phyloP scores from a whole-genome alignment of 495 filamentous ascomycete genomes.

The Penicilliopsis zonata region DNA sequence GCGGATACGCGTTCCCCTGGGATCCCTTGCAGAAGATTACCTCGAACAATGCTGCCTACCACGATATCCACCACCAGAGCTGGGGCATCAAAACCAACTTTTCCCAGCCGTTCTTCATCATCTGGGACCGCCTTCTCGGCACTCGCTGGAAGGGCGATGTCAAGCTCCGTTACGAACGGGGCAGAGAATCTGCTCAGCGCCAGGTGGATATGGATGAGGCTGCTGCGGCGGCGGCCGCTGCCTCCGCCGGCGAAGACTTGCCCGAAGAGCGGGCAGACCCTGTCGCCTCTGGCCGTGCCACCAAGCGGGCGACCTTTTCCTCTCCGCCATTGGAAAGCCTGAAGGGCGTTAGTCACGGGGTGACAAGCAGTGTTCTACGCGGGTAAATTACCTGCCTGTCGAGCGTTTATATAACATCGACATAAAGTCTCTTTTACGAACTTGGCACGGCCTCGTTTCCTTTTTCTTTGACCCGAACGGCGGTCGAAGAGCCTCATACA shows the following conservation, averaged over 20 bases:
- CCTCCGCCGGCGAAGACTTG: slow-evolving; percentile 12
- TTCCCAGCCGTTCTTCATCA: slow-evolving; percentile 40
- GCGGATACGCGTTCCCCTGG: slow-evolving; percentile 89
- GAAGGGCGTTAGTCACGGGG: slow-evolving; percentile 27
- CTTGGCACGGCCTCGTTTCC: no score
- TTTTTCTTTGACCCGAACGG: no score
- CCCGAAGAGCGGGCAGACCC: slow-evolving; percentile 15
- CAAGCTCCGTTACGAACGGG: slow-evolving; percentile 32
- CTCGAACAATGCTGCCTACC: slow-evolving; percentile 87
- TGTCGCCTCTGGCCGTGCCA: no score
- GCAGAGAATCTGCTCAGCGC: slow-evolving; percentile 28
- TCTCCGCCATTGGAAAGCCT: slow-evolving; percentile 22
- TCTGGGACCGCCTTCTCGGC: slow-evolving; percentile 37
- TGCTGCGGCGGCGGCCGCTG: slow-evolving; percentile 5
- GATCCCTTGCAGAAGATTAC: slow-evolving; percentile 86
- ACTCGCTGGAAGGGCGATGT: slow-evolving; percentile 37
- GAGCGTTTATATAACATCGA: no score
- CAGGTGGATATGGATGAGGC: slow-evolving; percentile 20
- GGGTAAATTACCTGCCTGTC: no score
- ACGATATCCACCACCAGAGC: slow-evolving; percentile 97
- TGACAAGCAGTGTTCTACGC: slow-evolving; percentile 31
- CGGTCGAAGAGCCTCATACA: no score
- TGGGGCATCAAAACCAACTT: slow-evolving; percentile 80
- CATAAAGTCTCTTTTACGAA: no score
- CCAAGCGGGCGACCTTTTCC: slow-evolving; percentile 15